A percentile compares a stretch with the other conserved stretches of the same genome.
phyloP scores from a whole-genome alignment of 441 rosid species.

The Viola pubescens region DNA sequence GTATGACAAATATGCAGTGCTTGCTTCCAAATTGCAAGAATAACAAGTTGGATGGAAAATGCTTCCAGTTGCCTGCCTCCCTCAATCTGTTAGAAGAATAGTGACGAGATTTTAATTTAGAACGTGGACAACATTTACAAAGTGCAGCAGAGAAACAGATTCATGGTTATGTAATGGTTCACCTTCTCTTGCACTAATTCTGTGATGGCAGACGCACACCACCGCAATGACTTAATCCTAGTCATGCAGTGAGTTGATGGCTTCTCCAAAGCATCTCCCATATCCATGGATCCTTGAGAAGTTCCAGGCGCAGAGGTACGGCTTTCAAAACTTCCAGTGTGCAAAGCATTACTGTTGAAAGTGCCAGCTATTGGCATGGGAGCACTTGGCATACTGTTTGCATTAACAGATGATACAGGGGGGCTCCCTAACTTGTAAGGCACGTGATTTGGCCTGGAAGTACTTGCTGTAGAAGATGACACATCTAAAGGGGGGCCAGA shows the following conservation, averaged over 20 bases:
- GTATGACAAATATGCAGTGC: constrained; percentile 88
- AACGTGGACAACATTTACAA: not conserved
- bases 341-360: constrained; percentile 28
- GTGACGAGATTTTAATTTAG: constrained; percentile 5
- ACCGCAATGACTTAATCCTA: constrained; percentile 70
- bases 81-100: constrained; percentile 38
- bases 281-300: constrained; percentile 72
- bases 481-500: constrained; percentile 72
- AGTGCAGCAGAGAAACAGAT: not conserved
- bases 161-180: constrained; percentile 9
- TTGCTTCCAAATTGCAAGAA: constrained; percentile 95
- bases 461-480: constrained; percentile 42
- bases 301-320: constrained; percentile 64
- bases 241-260: constrained; percentile 63
- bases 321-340: constrained; percentile 52
- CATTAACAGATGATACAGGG: constrained; percentile 29
- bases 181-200: constrained; percentile 69
- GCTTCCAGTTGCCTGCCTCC: constrained; percentile 59
- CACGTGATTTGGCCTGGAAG: constrained; percentile 46
- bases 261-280: constrained; percentile 57
- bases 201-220: constrained; percentile 56
- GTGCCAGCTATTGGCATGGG: constrained; percentile 62
- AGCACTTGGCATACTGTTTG: constrained; percentile 37
- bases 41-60: constrained; percentile 85
- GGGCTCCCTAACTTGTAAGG: constrained; percentile 46